These are phyloP conservation scores for Fomitopsis serialis DNA, from an alignment of 768 basidiomycete species.

Conservation along the genomic window DNA sequence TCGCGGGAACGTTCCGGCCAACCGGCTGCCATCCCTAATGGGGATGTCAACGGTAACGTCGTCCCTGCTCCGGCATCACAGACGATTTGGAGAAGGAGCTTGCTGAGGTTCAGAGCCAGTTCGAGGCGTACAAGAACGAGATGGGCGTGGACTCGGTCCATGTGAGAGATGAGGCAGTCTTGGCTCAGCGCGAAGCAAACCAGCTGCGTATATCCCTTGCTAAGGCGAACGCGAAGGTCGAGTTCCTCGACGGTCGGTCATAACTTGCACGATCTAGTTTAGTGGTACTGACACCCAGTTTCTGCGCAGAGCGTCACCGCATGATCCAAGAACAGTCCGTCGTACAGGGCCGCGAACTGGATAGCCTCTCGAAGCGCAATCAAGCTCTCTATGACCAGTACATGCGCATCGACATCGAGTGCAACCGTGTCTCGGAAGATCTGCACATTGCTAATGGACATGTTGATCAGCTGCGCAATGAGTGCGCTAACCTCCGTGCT, in stretches of 20 bases:
- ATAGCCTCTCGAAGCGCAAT: conserved; percentile 62
- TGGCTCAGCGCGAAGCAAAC: conserved; percentile 63
- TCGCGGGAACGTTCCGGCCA: conserved; percentile 32
- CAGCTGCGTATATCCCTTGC: conserved; percentile 64
- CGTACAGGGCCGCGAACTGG: conserved; percentile 59
- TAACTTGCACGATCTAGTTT: neutral
- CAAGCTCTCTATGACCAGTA: conserved; percentile 70
- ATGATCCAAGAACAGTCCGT: conserved; percentile 66
- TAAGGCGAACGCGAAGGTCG: conserved; percentile 78
- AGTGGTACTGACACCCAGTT: neutral
- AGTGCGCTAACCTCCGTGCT: conserved; percentile 81
- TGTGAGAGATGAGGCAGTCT: conserved; percentile 63
- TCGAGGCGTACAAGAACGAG: conserved; percentile 75
- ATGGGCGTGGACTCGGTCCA: conserved; percentile 73
- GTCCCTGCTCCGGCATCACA: conserved; percentile 8
- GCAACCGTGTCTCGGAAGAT: conserved; percentile 62
- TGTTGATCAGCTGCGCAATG: conserved; percentile 77
- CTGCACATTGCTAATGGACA: conserved; percentile 51
- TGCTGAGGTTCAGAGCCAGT: conserved; percentile 69
- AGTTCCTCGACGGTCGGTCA: conserved; percentile 63
- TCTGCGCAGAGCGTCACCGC: conserved; percentile 55
- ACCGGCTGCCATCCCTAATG: conserved; percentile 21
- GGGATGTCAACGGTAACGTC: conserved; percentile 24
- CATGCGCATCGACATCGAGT: conserved; percentile 71
- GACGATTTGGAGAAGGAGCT: conserved; percentile 53